phyloP scores from a whole-genome alignment of 169 alveolate genomes.

The Plasmodium gonderi region DNA sequence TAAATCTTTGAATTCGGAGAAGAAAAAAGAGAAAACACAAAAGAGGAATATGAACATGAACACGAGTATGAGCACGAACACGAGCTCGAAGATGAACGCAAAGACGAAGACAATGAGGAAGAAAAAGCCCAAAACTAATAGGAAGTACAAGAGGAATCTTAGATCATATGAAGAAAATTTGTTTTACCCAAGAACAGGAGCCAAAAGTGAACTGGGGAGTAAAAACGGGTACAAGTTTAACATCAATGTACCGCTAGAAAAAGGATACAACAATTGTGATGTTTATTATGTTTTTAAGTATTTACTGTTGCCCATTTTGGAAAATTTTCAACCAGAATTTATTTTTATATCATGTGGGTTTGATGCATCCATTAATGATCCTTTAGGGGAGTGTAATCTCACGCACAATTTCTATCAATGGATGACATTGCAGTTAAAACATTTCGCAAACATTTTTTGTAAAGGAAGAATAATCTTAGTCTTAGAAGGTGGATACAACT shows the following conservation, averaged over 20 bases:
- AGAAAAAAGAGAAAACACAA: no score
- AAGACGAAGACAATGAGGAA: neutral
- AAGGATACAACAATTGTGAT: slow-evolving; percentile 79
- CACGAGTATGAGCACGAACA: no score
- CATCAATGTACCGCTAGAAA: slow-evolving; percentile 81
- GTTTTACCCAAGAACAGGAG: slow-evolving; percentile 93
- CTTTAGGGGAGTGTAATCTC: slow-evolving; percentile 85
- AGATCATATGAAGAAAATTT: slow-evolving; percentile 78
- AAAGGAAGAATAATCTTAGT: slow-evolving; percentile 92
- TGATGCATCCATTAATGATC: slow-evolving; percentile 92
- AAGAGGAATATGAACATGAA: no score
- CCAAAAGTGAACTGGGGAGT: slow-evolving; percentile 77
- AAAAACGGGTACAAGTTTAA: slow-evolving; percentile 70
- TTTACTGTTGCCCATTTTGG: slow-evolving; percentile 90
- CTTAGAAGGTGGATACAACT: slow-evolving; percentile 95
- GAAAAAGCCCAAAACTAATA: neutral
- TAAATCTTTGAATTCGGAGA: no score
- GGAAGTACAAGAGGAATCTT: neutral
- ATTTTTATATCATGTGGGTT: slow-evolving; percentile 95
- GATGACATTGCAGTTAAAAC: slow-evolving; percentile 89
- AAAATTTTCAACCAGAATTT: slow-evolving; percentile 93
- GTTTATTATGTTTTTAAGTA: slow-evolving; percentile 76
- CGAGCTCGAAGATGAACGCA: no score
- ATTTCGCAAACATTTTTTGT: slow-evolving; percentile 90
- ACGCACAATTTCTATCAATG: slow-evolving; percentile 92